These are phyloP conservation scores for Inga laurina DNA, from an alignment of 306 rosid species.

Conservation along the genomic window DNA sequence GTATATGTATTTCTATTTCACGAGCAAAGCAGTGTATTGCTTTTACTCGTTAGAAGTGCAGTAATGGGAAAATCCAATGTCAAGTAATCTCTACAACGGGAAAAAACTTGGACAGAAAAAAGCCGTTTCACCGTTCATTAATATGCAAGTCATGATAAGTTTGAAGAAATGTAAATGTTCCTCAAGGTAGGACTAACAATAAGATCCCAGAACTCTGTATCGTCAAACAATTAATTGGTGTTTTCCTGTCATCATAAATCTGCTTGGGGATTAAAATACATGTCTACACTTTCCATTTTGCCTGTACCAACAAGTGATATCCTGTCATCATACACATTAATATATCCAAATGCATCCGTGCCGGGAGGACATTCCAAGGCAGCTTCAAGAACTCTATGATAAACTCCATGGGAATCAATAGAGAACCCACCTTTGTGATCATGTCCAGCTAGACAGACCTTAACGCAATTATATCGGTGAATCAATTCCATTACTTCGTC, in stretches of 20 bases:
- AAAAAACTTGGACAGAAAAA: background rate
- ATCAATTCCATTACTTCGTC: slow-evolving; percentile 77
- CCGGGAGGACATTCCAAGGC: slow-evolving; percentile 94
- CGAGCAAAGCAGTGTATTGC: background rate
- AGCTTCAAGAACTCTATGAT: slow-evolving; percentile 90
- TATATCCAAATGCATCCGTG: slow-evolving; percentile 64
- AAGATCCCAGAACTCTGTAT: slow-evolving; percentile 16
- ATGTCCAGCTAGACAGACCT: slow-evolving; percentile 81
- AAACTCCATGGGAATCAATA: slow-evolving; percentile 78
- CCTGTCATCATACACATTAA: slow-evolving; percentile 67
- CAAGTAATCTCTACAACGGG: background rate
- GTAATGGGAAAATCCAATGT: slow-evolving; percentile 13
- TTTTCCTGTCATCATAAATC: slow-evolving; percentile 33
- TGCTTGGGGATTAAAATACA: slow-evolving; percentile 52
- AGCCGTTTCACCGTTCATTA: background rate
- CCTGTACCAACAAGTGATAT: slow-evolving; percentile 66
- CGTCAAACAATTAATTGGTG: slow-evolving; percentile 26
- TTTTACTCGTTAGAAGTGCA: background rate
- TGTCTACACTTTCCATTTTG: slow-evolving; percentile 61
- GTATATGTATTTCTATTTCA: background rate
- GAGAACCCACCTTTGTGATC: slow-evolving; percentile 86
- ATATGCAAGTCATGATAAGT: background rate
- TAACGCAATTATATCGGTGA: slow-evolving; percentile 70
- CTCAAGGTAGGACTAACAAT: background rate
- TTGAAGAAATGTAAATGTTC: slow-evolving; percentile 13